Evolutionary conservation across 371 early-diverging fungal genomes (phyloP), one percentile per base, ranked within the genome.

Genomic region (Lichtheimia hyalospora): DNA sequence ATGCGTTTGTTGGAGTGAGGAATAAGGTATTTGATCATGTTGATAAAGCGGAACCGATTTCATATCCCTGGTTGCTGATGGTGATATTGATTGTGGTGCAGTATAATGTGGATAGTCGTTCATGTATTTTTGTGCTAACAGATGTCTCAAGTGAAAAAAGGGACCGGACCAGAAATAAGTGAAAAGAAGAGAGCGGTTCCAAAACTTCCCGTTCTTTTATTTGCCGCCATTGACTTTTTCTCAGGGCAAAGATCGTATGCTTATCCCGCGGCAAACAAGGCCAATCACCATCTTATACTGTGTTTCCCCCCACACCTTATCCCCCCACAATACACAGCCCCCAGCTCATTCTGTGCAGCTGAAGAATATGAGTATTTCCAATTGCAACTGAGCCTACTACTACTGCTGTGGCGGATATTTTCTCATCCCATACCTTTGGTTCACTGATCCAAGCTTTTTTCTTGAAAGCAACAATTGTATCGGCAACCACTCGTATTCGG

Each of bases 11-110:
- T 46, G 46, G 46, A 46, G 16, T 0, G 46, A 46, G 40, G 67
- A 65, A 56, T 67, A 72, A 3, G 75, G 75, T 2, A 75, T 70
- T 50, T 75, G 75, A 54, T 72, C 72, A 66, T 75, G 75, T 50
- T 75, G 75, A 49, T 75, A 72, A 25, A 75, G 58, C 15, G 69
- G 72, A 24, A 75, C 69, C 14, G 56, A 40, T 61, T 71, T 74
- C 24, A 55, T 21, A 15, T 55, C 56, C 44, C 49, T 60, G 21
- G 7, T 46, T n/a, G n/a, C 6, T 18, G 46, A 16, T 46, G 46
- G 5, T 18, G 34, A 34, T 34, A 8, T 34, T 46, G 18, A 44
- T 44, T 44, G 44, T 44, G 27, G 27, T 27, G 34, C 34, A 34
- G 34, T 8, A 10, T 34, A 34, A 8, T 34, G 34, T 34, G 34